phyloP scores from a whole-genome alignment of 345 rosid species.

The Turnera subulata region DNA sequence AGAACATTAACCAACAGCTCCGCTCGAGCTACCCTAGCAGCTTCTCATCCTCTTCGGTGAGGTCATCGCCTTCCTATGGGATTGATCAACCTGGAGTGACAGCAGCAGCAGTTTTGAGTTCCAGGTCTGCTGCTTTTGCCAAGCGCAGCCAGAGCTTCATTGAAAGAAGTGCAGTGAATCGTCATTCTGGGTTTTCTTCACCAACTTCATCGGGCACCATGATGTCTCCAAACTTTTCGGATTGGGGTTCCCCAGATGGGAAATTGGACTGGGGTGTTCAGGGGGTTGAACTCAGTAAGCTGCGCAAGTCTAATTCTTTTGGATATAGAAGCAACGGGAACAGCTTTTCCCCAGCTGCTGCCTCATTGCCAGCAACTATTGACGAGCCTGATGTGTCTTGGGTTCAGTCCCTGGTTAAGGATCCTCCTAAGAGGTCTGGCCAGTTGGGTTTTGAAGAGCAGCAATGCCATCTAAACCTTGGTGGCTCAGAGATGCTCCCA shows the following conservation, averaged over 20 bases:
- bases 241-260: constrained; percentile 79
- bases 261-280: constrained; percentile 78
- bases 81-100: constrained; percentile 35
- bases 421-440: constrained; percentile 19
- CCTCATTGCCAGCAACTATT: constrained; percentile 19
- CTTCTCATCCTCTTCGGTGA: constrained; percentile 47
- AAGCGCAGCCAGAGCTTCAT: constrained; percentile 70
- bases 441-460: constrained; percentile 30
- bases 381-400: constrained; percentile 76
- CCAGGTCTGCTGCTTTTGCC: constrained; percentile 65
- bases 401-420: constrained; percentile 72
- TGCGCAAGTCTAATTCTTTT: constrained; percentile 65
- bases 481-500: constrained; percentile 38
- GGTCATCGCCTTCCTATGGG: constrained; percentile 40
- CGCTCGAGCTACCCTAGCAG: constrained; percentile 42
- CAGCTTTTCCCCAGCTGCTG: constrained; percentile 13
- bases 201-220: constrained; percentile 30
- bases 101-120: constrained; percentile 43
- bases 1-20: constrained; percentile 46
- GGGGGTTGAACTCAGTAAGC: constrained; percentile 68
- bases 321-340: constrained; percentile 41
- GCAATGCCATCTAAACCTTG: constrained; percentile 34
- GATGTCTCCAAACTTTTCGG: constrained; percentile 32
- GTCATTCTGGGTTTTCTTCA: constrained; percentile 36
- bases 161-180: constrained; percentile 44